phyloP scores from a whole-genome alignment of 495 filamentous ascomycete genomes.

The Cairneyella variabilis region DNA sequence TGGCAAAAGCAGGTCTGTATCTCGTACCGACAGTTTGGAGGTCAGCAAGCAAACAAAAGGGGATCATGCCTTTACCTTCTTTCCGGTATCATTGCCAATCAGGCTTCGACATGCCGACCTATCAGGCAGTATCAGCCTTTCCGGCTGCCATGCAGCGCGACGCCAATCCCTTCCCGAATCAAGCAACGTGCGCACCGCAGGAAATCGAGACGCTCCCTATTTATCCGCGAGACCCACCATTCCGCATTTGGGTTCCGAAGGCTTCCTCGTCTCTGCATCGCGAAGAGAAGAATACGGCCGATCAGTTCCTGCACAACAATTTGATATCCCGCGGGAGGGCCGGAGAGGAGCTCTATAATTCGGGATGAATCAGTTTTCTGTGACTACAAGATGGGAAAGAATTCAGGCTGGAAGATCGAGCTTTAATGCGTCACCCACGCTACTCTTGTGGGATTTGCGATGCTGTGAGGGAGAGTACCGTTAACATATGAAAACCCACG shows the following conservation, averaged over 20 bases:
- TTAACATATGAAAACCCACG: no score
- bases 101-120: no score
- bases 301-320: slow-evolving; percentile 1
- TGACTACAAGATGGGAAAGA: no score
- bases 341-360: no score
- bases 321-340: neutral
- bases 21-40: neutral
- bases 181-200: slow-evolving; percentile 10
- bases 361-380: neutral
- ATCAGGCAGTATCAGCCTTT: no score
- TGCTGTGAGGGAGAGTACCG: no score
- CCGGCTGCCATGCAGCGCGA: neutral
- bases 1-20: neutral
- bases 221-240: no score
- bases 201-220: neutral
- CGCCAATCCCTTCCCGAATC: slow-evolving; percentile 12
- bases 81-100: no score
- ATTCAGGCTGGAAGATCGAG: neutral
- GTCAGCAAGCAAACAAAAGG: no score
- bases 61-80: no score
- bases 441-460: neutral
- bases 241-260: neutral
- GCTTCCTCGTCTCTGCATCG: neutral
- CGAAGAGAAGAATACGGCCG: slow-evolving; percentile 10
- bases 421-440: slow-evolving; percentile 8